Percentiles rank a stretch among this genome's conserved stretches.
phyloP scores from a whole-genome alignment of 2,329 filamentous ascomycete genomes.

The Pseudogymnoascus sp. region DNA sequence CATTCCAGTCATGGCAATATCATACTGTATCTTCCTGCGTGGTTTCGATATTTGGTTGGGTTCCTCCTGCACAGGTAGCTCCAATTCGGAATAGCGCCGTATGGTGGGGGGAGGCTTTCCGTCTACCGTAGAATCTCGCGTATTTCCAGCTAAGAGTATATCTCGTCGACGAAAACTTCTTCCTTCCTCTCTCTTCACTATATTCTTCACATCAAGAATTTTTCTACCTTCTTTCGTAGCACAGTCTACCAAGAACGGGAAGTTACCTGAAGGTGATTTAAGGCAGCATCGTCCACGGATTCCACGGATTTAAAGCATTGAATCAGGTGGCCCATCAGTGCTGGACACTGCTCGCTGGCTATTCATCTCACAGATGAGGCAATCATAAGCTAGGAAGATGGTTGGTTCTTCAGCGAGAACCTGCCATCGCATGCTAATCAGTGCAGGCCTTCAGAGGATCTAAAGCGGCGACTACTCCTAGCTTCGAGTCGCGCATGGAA shows the following conservation, averaged over 20 bases:
- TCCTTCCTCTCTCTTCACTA: neutral
- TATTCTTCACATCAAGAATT: slow-evolving; percentile 8
- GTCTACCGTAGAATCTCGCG: slow-evolving; percentile 6
- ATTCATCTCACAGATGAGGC: neutral
- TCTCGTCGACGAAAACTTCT: slow-evolving; percentile 8
- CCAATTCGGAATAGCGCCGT: neutral
- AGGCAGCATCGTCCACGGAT: slow-evolving; percentile 1
- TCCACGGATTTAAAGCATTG: slow-evolving; percentile 9
- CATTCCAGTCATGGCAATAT: neutral
- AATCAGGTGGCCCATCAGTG: slow-evolving; percentile 6
- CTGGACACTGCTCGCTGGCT: slow-evolving; percentile 1
- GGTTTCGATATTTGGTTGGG: neutral
- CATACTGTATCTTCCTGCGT: neutral
- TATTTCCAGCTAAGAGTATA: slow-evolving; percentile 7
- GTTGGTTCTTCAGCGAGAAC: slow-evolving; percentile 11
- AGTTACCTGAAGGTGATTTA: slow-evolving; percentile 3
- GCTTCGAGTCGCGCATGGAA: slow-evolving; percentile 74
- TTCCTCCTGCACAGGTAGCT: neutral
- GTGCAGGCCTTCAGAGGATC: slow-evolving; percentile 27
- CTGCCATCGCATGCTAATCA: slow-evolving; percentile 7
- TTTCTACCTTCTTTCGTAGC: slow-evolving; percentile 8
- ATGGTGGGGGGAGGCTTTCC: neutral
- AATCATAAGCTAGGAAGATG: slow-evolving; percentile 8
- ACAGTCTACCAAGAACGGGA: slow-evolving; percentile 7
- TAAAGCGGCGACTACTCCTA: slow-evolving; percentile 62